Evolutionary conservation across 148 eudicot genomes (phyloP), one percentile per base, ranked within the genome.

Genomic region (Spergularia bocconei): DNA sequence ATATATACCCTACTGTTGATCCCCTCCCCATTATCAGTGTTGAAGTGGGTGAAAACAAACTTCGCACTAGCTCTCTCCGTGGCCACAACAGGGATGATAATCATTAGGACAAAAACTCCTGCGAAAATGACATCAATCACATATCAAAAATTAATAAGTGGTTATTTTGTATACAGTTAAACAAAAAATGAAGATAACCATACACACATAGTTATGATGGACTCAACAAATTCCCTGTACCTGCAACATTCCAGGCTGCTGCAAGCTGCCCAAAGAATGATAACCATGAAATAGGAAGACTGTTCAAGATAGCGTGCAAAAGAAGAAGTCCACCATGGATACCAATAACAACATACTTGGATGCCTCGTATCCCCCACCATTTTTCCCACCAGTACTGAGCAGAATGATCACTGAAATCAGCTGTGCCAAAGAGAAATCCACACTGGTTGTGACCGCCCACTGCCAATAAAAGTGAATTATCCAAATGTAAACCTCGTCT

Each of bases 81-180:
- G 50, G 97, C 97, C 75, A 88, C 97, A 55, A 66, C 19, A n/a
- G 99, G 99, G 72, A 95, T 63, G 59, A 84, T 80, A 71, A 92
- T 89, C 99, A 92, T 95, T 67, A 95, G 99, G 55, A 92, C 81
- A 82, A 92, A 95, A 58, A 95, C 99, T 81, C 99, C 99, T 92
- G 79, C 4, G 65, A 39, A 41, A 70, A 72, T 47, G 64, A 63
- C 12, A 59, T 6, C 1, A 56, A 52, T 74, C 13, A 65, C 33
- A 50, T 58, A 47, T 5, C 25, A 39, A 39, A 13, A n/a, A 13
- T 19, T 47, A 11, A 2, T 17, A 54, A 9, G 9, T 0, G 13
- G 6, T 25, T 21, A 15, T 6, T 55, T 7, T 44, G 11, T 19
- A 4, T 41, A 17, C 38, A 13, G 6, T 12, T 16, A 16, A n/a